Conservation (phyloP, 495 filamentous ascomycete genomes). For the Apodospora peruviana region DNA sequence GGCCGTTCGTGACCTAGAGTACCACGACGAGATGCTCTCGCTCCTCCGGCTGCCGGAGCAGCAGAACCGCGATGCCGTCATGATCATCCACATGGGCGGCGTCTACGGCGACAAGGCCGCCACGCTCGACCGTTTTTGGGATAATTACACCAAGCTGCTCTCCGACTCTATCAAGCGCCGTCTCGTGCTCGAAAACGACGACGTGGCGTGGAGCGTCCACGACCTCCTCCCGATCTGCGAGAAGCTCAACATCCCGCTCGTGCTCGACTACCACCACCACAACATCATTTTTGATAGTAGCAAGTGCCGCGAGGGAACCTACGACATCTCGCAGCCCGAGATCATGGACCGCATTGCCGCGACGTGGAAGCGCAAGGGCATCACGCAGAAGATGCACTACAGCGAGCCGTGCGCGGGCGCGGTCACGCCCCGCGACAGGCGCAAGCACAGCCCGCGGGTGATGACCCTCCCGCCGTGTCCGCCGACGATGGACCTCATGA, state of each 20-base stretch:
- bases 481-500: slow-evolving; percentile 88
- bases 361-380: slow-evolving; percentile 82
- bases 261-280: slow-evolving; percentile 93
- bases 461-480: slow-evolving; percentile 74
- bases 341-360: slow-evolving; percentile 58
- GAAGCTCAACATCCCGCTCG: slow-evolving; percentile 86
- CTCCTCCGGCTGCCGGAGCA: slow-evolving; percentile 76
- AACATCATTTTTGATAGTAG: slow-evolving; percentile 80
- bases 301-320: slow-evolving; percentile 75
- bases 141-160: slow-evolving; percentile 57
- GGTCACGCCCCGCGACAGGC: slow-evolving; percentile 66
- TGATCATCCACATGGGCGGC: slow-evolving; percentile 94
- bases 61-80: slow-evolving; percentile 79
- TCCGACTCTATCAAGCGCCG: slow-evolving; percentile 68
- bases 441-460: slow-evolving; percentile 80
- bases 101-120: slow-evolving; percentile 83
- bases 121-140: slow-evolving; percentile 73
- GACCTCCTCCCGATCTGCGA: slow-evolving; percentile 88
- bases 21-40: slow-evolving; percentile 79
- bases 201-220: slow-evolving; percentile 83
- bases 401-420: slow-evolving; percentile 72
- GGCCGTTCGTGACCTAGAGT: slow-evolving; percentile 78
- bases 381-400: slow-evolving; percentile 96
- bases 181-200: slow-evolving; percentile 91
- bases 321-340: slow-evolving; percentile 68